Evolutionary conservation across 768 basidiomycete genomes (phyloP).

Genomic region (Serendipita sp.): DNA sequence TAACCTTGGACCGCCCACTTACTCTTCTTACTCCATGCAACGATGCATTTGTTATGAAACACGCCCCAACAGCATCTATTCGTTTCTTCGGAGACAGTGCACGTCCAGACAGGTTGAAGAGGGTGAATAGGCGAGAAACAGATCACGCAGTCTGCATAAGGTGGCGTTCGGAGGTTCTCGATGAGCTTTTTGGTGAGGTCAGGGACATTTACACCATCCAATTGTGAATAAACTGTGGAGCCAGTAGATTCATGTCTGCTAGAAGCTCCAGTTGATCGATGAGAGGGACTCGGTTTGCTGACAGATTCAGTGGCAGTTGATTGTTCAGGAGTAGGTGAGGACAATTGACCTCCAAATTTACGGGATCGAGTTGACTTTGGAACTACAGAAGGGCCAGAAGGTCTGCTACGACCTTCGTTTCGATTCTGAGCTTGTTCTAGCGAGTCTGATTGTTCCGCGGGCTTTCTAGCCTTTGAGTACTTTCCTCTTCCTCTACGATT

Average conservation of each 20-base stretch:
- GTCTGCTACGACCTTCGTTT: neutral
- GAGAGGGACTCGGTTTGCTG: neutral
- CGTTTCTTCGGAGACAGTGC: constrained; percentile 45
- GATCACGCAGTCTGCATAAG: constrained; percentile 64
- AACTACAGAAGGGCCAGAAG: neutral
- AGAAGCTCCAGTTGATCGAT: neutral
- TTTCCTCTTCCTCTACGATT: constrained; percentile 1
- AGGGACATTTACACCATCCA: neutral
- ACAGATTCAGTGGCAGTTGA: neutral
- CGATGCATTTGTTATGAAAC: constrained; percentile 82
- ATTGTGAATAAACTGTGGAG: neutral
- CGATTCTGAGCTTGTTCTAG: neutral
- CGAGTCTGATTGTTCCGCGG: neutral
- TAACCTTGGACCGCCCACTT: constrained; percentile 4
- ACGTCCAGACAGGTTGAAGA: constrained; percentile 73
- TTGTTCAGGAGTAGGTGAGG: neutral
- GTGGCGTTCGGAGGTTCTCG: constrained; percentile 44
- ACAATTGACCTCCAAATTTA: constrained; percentile 2
- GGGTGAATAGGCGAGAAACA: constrained; percentile 73
- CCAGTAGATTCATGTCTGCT: neutral
- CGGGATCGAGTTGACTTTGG: neutral
- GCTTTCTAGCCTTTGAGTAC: neutral
- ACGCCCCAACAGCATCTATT: constrained; percentile 73
- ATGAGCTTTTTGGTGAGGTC: constrained; percentile 65
- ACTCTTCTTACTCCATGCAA: constrained; percentile 73